Conservation (phyloP, 1,139 yeast species). For the Suhomyces terraborum region DNA sequence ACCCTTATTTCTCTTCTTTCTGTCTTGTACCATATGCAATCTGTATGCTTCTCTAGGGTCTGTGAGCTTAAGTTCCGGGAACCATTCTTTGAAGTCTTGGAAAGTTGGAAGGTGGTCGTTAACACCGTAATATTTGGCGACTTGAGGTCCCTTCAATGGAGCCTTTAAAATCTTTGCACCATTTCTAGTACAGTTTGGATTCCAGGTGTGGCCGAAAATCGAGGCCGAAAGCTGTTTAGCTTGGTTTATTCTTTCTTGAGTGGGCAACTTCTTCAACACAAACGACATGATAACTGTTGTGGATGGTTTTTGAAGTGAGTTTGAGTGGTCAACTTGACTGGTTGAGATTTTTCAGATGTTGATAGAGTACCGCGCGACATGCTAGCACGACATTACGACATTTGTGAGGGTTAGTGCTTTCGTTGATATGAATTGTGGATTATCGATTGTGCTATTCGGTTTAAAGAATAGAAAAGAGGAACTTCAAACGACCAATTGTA, state of each 20-base stretch:
- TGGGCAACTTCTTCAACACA: conserved; percentile 24
- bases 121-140: conserved; percentile 75
- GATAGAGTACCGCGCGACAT: conserved; percentile 1
- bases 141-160: conserved; percentile 73
- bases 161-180: conserved; percentile 76
- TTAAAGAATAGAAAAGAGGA: too few species aligned
- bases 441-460: too few species aligned
- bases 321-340: neutral
- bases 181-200: conserved; percentile 70
- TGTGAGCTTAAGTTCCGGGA: conserved; percentile 58
- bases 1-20: conserved; percentile 89
- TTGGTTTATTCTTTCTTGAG: conserved; percentile 52
- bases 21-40: conserved; percentile 60
- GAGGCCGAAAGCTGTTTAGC: conserved; percentile 59
- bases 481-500: too few species aligned
- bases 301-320: neutral
- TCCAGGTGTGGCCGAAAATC: conserved; percentile 55
- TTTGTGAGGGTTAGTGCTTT: too few species aligned
- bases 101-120: conserved; percentile 64
- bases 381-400: conserved; percentile 1
- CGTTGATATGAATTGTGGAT: too few species aligned
- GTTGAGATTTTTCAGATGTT: conserved; percentile 5
- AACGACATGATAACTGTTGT: conserved; percentile 15
- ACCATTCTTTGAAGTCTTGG: conserved; percentile 58
- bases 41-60: conserved; percentile 78